Evolutionary conservation across 2,329 filamentous ascomycete species (phyloP), one percentile per base, ranked within the genome.

Genomic region (Microcyclospora tardicrescens): DNA sequence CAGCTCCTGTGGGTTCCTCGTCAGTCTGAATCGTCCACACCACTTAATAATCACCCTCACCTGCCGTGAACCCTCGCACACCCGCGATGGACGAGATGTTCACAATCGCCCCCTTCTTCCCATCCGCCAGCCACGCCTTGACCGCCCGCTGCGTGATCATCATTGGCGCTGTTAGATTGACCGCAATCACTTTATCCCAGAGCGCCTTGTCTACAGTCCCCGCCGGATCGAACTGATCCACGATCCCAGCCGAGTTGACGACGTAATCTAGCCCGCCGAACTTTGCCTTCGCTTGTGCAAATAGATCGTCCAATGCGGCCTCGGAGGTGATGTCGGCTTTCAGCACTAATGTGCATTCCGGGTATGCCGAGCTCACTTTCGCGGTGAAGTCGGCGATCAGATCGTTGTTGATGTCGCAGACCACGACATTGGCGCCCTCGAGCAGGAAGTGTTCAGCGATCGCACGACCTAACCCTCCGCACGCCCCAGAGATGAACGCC

Each of bases 81-180:
- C 63, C 62, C 9, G 68, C 66, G 27, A 65, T 60, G 16, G 66
- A 71, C 14, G 62, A 64, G 37, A 75, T 67, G 52, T 73, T 75
- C 52, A 75, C 58, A 40, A 75, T 71, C 12, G 61, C 54, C 2
- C 69, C 69, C 38, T 65, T 63, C 14, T 45, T 51, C n/a, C 52
- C 52, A 46, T 66, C 61, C 37, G 60, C 56, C 38, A 71, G 50
- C 46, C 73, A 66, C 40, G 65, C 60, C 24, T 60, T 63, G 6
- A 76, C 62, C 6, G 68, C 71, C 3, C 65, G 53, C 51, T 72
- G 71, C 39, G 63, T 69, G 35, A 72, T 58, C 33, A 75, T 50
- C 39, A 68, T 72, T 0, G 71, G 63, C 0, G 70, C 73, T 5
- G 69, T 77, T 28, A 76, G 55, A 47, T 78, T 78, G 43, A 77